Percentiles rank a stretch among this genome's conserved stretches.
These are phyloP conservation scores for Kwoniella bestiolae DNA, from an alignment of 768 basidiomycete species.

Conservation along the genomic window DNA sequence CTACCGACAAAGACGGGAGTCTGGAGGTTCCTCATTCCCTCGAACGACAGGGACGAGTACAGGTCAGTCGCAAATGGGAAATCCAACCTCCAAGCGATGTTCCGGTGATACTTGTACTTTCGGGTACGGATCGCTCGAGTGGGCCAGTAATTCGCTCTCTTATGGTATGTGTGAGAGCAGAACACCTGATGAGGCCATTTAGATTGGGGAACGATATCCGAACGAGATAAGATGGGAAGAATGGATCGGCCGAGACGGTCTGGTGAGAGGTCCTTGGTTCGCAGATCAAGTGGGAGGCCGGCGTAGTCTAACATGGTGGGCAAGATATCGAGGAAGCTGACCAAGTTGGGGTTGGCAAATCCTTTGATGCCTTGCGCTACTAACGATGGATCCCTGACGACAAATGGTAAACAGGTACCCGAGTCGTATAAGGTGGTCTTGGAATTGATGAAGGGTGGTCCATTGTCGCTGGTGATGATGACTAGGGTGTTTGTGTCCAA, in stretches of 20 bases:
- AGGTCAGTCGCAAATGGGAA: constrained; percentile 37
- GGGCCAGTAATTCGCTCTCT: constrained; percentile 34
- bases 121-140: constrained; percentile 24
- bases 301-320: constrained; percentile 31
- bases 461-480: constrained; percentile 34
- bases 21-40: constrained; percentile 16
- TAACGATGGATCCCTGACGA: constrained; percentile 26
- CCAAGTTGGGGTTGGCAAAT: constrained; percentile 30
- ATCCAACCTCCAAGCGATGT: constrained; percentile 37
- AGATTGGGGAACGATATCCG: constrained; percentile 15
- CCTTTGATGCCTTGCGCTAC: background rate
- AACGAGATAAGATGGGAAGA: constrained; percentile 21
- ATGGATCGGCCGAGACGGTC: constrained; percentile 21
- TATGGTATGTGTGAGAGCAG: constrained; percentile 38
- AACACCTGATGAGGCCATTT: constrained; percentile 32
- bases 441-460: constrained; percentile 39
- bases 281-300: background rate
- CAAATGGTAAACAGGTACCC: constrained; percentile 33
- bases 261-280: constrained; percentile 16
- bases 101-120: constrained; percentile 33
- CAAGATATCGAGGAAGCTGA: constrained; percentile 33
- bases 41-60: constrained; percentile 27
- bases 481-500: constrained; percentile 29
- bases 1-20: constrained; percentile 15
- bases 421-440: constrained; percentile 41